A percentile compares a stretch with the other conserved stretches of the same genome.
phyloP scores from a whole-genome alignment of 306 rosid genomes.

The Bauhinia variegata region DNA sequence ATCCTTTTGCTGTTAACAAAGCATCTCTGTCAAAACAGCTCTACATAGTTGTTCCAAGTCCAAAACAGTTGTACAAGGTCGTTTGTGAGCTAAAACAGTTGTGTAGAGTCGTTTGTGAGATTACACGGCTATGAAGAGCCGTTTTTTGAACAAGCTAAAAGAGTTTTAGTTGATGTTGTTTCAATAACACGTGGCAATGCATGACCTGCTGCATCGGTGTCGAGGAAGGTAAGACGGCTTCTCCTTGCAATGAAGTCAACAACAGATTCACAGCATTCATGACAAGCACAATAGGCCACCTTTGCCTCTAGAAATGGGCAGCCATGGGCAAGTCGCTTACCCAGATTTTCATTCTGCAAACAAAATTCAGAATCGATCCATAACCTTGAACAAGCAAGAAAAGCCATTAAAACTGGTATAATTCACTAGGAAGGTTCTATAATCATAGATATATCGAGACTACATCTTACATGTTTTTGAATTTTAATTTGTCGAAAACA shows the following conservation, averaged over 20 bases:
- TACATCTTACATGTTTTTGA: constrained; percentile 1
- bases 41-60: no score
- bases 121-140: no score
- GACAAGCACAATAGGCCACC: constrained; percentile 97
- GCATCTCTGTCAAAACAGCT: no score
- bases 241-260: constrained; percentile 95
- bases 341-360: constrained; percentile 75
- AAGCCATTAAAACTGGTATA: constrained; percentile 19
- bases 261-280: constrained; percentile 94
- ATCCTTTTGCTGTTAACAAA: no score
- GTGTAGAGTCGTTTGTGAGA: no score
- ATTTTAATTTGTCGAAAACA: constrained; percentile 2
- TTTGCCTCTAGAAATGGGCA: constrained; percentile 96
- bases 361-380: constrained; percentile 14
- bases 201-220: constrained; percentile 87
- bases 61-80: no score
- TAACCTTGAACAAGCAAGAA: constrained; percentile 4
- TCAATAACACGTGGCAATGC: constrained; percentile 87
- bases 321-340: constrained; percentile 95
- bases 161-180: no score
- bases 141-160: no score
- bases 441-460: neutral
- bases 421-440: neutral
- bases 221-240: constrained; percentile 94
- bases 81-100: no score